phyloP scores from a whole-genome alignment of 78 protist genomes.

The slime mould (Dictyostelium discoideum) region DNA sequence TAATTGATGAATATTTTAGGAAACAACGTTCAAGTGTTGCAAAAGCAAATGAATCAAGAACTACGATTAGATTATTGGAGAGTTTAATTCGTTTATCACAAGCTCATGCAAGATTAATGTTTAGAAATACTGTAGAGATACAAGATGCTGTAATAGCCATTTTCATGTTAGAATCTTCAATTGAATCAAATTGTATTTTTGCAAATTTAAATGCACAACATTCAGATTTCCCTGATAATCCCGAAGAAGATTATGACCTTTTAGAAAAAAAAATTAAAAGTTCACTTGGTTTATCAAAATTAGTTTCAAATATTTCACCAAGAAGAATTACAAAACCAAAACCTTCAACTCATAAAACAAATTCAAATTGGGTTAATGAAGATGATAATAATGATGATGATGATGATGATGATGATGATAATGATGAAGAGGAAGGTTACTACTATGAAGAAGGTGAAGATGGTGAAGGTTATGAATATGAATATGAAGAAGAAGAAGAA shows the following conservation, averaged over 20 bases:
- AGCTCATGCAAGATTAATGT: slow-evolving; percentile 95
- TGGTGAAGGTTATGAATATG: not conserved
- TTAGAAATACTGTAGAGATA: slow-evolving; percentile 32
- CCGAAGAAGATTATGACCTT: slow-evolving; percentile 67
- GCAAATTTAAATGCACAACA: slow-evolving; percentile 51
- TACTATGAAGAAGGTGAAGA: not conserved
- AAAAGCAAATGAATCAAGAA: slow-evolving; percentile 86
- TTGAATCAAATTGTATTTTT: slow-evolving; percentile 58
- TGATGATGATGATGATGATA: slow-evolving; percentile 4
- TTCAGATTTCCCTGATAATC: slow-evolving; percentile 82
- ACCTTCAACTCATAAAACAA: slow-evolving; percentile 1
- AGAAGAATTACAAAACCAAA: slow-evolving; percentile 56
- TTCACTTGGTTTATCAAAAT: slow-evolving; percentile 6
- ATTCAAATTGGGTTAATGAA: slow-evolving; percentile 45
- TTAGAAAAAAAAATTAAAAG: slow-evolving; percentile 41
- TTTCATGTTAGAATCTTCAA: slow-evolving; percentile 83
- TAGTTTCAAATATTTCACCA: slow-evolving; percentile 3
- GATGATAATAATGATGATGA: slow-evolving; percentile 9
- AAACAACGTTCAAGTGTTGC: slow-evolving; percentile 81
- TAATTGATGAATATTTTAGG: slow-evolving; percentile 82
- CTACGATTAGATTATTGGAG: slow-evolving; percentile 98
- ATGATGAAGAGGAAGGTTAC: not conserved
- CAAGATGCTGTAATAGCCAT: slow-evolving; percentile 92
- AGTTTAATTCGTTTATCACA: slow-evolving; percentile 90
- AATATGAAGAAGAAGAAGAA: not conserved